These are phyloP conservation scores for Wickerhamomyces sp. DNA, from an alignment of 1,139 yeast species.

Conservation along the genomic window DNA sequence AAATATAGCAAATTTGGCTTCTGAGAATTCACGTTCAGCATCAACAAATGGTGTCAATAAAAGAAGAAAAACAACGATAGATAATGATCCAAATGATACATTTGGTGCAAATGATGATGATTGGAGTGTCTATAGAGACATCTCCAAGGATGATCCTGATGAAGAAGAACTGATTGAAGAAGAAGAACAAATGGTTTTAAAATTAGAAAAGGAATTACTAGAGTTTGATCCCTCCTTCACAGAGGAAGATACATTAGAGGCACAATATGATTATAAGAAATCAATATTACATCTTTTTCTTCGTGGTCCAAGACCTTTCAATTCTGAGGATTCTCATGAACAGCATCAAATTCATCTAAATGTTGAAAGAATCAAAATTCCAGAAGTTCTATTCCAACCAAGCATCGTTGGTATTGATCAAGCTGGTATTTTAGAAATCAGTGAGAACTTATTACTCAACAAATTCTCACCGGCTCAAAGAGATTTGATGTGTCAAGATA, in stretches of 20 bases:
- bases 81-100: conserved; percentile 88
- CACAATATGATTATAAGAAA: conserved; percentile 82
- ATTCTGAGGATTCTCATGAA: conserved; percentile 58
- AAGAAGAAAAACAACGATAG: conserved; percentile 65
- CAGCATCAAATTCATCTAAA: conserved; percentile 89
- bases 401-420: conserved; percentile 93
- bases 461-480: conserved; percentile 53
- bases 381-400: conserved; percentile 93
- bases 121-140: conserved; percentile 88
- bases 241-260: conserved; percentile 78
- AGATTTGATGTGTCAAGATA: conserved; percentile 32
- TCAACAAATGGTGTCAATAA: conserved; percentile 26
- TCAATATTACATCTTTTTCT: conserved; percentile 77
- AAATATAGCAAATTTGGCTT: conserved; percentile 81
- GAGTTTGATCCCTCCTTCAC: conserved; percentile 82
- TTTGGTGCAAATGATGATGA: conserved; percentile 97
- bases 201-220: conserved; percentile 69
- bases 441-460: conserved; percentile 60
- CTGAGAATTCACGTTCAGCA: conserved; percentile 51
- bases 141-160: conserved; percentile 52
- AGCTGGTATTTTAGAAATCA: conserved; percentile 81
- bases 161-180: conserved; percentile 76
- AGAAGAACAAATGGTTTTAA: conserved; percentile 54
- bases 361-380: conserved; percentile 85
- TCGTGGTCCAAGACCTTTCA: conserved; percentile 81